Evolutionary conservation across 2,329 filamentous ascomycete species (phyloP).

Genomic region (Fusarium lateritium): DNA sequence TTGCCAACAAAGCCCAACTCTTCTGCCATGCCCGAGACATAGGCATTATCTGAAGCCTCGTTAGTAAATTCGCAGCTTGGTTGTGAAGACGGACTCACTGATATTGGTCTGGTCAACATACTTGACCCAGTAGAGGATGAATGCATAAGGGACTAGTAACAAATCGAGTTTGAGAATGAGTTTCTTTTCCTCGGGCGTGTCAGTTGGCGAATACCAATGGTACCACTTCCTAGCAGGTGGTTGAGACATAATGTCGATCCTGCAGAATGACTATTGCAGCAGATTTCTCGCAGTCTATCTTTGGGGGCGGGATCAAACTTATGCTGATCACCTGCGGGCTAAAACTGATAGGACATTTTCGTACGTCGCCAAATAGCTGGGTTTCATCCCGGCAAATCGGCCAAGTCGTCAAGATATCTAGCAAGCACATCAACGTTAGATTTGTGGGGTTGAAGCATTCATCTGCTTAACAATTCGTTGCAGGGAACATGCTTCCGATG

Average conservation of each 20-base stretch:
- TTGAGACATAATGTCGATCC: conserved; percentile 16
- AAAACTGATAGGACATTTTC: background rate
- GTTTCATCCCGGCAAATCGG: background rate
- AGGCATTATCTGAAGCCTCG: conserved; percentile 31
- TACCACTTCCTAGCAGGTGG: conserved; percentile 31
- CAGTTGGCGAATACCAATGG: conserved; percentile 65
- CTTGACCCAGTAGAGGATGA: conserved; percentile 40
- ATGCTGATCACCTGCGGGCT: background rate
- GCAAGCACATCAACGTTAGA: background rate
- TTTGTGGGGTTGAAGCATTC: background rate
- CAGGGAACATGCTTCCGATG: background rate
- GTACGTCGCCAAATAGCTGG: background rate
- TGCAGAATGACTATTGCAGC: background rate
- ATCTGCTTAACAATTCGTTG: background rate
- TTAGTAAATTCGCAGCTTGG: background rate
- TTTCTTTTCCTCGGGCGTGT: conserved; percentile 54
- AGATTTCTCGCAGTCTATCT: background rate
- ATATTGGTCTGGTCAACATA: conserved; percentile 43
- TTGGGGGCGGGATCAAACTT: background rate
- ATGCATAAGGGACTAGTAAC: conserved; percentile 66
- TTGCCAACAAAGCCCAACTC: conserved; percentile 36
- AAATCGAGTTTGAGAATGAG: conserved; percentile 70
- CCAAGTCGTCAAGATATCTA: background rate
- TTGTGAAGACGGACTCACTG: conserved; percentile 9
- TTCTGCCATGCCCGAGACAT: conserved; percentile 37